Conservation (phyloP, 176 grass and related monocot genomes). For the Echinochloa phyllopogon region DNA sequence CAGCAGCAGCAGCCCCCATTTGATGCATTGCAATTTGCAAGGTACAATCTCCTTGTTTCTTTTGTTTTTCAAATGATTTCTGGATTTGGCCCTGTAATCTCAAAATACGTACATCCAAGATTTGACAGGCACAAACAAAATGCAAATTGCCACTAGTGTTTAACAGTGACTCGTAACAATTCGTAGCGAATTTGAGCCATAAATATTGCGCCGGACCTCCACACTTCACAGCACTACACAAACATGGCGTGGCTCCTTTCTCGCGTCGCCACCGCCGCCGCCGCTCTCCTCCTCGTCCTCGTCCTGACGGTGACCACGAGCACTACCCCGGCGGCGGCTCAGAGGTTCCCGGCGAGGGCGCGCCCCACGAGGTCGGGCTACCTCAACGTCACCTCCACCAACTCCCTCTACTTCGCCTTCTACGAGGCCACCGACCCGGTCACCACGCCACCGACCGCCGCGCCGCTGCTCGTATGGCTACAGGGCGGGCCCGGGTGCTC, state of each 20-base stretch:
- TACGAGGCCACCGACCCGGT: constrained; percentile 68
- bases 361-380: constrained; percentile 66
- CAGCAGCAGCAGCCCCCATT: background rate
- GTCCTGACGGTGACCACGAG: background rate
- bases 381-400: constrained; percentile 37
- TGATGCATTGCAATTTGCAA: background rate
- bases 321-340: background rate
- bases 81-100: background rate
- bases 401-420: constrained; percentile 62
- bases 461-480: constrained; percentile 74
- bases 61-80: background rate
- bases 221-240: background rate
- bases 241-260: constrained; percentile 25
- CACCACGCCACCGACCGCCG: constrained; percentile 25
- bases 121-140: background rate
- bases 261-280: background rate
- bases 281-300: background rate
- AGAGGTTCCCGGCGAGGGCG: constrained; percentile 43
- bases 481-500: constrained; percentile 72
- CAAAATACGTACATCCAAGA: background rate
- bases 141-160: background rate
- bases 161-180: background rate
- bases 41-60: background rate
- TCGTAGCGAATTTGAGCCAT: background rate
- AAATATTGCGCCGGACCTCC: background rate